These are phyloP conservation scores for Talaromyces proteolyticus DNA, from an alignment of 495 filamentous ascomycete genomes.

Conservation along the genomic window DNA sequence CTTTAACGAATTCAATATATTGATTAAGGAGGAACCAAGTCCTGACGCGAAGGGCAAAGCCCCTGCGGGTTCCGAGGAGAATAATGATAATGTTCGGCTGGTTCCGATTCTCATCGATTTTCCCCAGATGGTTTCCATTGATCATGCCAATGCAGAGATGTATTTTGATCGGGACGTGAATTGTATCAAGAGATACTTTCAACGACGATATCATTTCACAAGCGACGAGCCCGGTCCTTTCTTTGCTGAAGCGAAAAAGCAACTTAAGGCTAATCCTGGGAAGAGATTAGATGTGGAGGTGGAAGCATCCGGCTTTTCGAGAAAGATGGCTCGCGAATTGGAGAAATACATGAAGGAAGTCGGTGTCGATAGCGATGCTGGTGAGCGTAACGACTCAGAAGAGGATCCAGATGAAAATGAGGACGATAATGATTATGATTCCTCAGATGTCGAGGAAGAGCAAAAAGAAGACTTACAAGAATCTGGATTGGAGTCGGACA, in stretches of 20 bases:
- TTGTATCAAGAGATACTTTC: constrained; percentile 91
- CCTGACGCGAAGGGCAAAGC: constrained; percentile 33
- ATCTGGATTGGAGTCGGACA: constrained; percentile 24
- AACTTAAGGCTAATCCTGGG: constrained; percentile 54
- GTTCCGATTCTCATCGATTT: constrained; percentile 89
- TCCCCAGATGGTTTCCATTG: constrained; percentile 95
- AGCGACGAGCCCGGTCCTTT: constrained; percentile 78
- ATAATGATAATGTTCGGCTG: constrained; percentile 28
- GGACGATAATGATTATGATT: constrained; percentile 32
- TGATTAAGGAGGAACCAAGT: constrained; percentile 68
- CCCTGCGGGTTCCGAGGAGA: constrained; percentile 21
- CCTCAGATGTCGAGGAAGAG: constrained; percentile 19
- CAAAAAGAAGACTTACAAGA: constrained; percentile 11
- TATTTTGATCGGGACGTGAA: constrained; percentile 94
- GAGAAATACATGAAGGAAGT: constrained; percentile 81
- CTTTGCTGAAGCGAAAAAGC: constrained; percentile 75
- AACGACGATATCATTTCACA: constrained; percentile 80
- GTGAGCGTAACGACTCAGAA: constrained; percentile 21
- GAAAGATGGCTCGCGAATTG: constrained; percentile 90
- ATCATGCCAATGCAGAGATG: constrained; percentile 86
- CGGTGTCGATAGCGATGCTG: constrained; percentile 51
- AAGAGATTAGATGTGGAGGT: constrained; percentile 80
- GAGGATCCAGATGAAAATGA: constrained; percentile 29
- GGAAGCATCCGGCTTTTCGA: constrained; percentile 90
- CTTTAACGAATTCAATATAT: constrained; percentile 99